These are phyloP conservation scores for Acephala macrosclerotiorum DNA, from an alignment of 2,329 filamentous ascomycete species.

Conservation along the genomic window DNA sequence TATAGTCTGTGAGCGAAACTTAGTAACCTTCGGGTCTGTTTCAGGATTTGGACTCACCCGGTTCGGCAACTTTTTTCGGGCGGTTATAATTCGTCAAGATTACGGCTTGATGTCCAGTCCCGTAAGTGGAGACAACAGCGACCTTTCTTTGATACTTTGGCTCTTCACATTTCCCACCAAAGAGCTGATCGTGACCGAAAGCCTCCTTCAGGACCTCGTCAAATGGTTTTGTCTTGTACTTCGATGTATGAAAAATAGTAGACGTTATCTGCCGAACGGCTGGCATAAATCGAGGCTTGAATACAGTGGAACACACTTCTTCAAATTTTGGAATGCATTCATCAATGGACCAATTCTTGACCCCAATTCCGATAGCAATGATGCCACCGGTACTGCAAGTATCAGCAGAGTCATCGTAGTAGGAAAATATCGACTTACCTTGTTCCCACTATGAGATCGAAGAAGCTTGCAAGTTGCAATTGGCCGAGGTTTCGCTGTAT, in stretches of 20 bases:
- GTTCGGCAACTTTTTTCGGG: too few relatives aligned
- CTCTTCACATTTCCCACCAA: conserved; percentile 7
- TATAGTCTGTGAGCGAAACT: not conserved
- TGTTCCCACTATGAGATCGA: conserved; percentile 15
- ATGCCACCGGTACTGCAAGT: conserved; percentile 21
- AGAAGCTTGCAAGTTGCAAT: conserved; percentile 5
- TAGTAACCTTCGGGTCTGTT: too few relatives aligned
- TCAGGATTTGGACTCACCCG: too few relatives aligned
- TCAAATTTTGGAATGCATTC: conserved; percentile 14
- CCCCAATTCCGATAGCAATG: conserved; percentile 20
- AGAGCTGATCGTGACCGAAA: conserved; percentile 4
- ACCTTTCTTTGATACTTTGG: conserved; percentile 14
- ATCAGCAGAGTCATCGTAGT: too few relatives aligned
- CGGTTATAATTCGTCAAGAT: conserved; percentile 21
- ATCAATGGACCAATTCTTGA: conserved; percentile 13
- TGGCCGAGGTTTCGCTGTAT: not conserved
- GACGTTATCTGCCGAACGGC: too few relatives aligned
- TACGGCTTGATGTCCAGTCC: not conserved
- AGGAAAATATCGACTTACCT: too few relatives aligned
- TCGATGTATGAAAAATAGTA: not conserved
- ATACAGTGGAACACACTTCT: conserved; percentile 9
- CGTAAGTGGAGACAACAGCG: conserved; percentile 11
- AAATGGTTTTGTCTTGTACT: conserved; percentile 16
- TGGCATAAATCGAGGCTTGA: conserved; percentile 10
- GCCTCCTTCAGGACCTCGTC: not conserved